Evolutionary conservation across 2,329 filamentous ascomycete genomes (phyloP).

Genomic region (Incumbomyces lentus): DNA sequence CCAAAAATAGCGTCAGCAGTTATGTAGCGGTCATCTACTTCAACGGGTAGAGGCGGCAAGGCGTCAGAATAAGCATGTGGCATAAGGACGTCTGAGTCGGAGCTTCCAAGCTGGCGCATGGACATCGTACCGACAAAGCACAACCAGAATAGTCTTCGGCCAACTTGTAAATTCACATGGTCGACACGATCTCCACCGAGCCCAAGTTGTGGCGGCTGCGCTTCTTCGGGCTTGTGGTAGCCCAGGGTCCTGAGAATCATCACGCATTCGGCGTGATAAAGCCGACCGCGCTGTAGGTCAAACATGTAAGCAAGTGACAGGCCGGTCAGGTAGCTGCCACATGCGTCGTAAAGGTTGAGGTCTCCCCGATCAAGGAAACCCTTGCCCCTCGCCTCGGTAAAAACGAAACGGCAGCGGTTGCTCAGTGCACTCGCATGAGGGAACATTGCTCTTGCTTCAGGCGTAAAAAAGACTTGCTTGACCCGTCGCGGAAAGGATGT

Average conservation of each 20-base stretch:
- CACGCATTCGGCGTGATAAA: constrained; percentile 35
- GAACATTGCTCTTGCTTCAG: constrained; percentile 28
- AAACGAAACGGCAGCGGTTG: constrained; percentile 33
- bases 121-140: constrained; percentile 67
- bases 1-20: constrained; percentile 58
- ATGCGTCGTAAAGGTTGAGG: constrained; percentile 34
- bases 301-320: constrained; percentile 32
- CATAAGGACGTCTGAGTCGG: constrained; percentile 61
- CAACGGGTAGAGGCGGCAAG: constrained; percentile 68
- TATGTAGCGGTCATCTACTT: constrained; percentile 77
- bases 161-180: constrained; percentile 32
- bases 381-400: constrained; percentile 33
- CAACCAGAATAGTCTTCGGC: constrained; percentile 65
- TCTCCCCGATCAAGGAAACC: constrained; percentile 33
- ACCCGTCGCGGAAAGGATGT: constrained; percentile 37
- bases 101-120: constrained; percentile 65
- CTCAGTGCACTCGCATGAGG: constrained; percentile 35
- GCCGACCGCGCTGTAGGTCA: constrained; percentile 29
- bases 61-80: constrained; percentile 65
- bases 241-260: constrained; percentile 33
- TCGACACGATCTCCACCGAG: constrained; percentile 27
- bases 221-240: constrained; percentile 24
- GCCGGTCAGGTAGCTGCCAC: constrained; percentile 35
- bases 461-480: constrained; percentile 30
- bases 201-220: constrained; percentile 12